phyloP scores from a whole-genome alignment of 352 stramenopile genomes.

The Phytophthora lateralis region DNA sequence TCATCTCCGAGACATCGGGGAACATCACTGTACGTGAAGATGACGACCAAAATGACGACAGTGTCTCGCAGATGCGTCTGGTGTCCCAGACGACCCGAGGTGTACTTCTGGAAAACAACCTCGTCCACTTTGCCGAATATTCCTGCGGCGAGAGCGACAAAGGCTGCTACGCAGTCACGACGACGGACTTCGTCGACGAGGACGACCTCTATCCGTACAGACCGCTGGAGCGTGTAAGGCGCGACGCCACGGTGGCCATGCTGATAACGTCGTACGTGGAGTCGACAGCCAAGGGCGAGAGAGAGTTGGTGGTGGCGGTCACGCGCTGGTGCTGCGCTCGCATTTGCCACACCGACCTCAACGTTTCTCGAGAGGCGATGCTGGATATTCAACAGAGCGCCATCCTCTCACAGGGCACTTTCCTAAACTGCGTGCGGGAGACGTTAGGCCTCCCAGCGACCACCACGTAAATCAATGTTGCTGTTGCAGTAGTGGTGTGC shows the following conservation, averaged over 20 bases:
- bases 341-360: slow-evolving; percentile 32
- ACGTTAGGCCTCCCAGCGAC: slow-evolving; percentile 23
- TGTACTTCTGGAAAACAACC: slow-evolving; percentile 40
- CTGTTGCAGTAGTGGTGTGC: neutral
- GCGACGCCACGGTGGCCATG: slow-evolving; percentile 42
- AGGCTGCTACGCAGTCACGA: slow-evolving; percentile 37
- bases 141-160: slow-evolving; percentile 16
- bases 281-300: neutral
- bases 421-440: slow-evolving; percentile 35
- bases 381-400: slow-evolving; percentile 27
- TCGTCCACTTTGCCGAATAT: slow-evolving; percentile 38
- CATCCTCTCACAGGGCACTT: slow-evolving; percentile 25
- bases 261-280: slow-evolving; percentile 30
- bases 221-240: slow-evolving; percentile 39
- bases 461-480: slow-evolving; percentile 7
- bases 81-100: slow-evolving; percentile 40
- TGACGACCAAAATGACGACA: slow-evolving; percentile 54
- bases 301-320: slow-evolving; percentile 28
- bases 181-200: slow-evolving; percentile 48
- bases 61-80: slow-evolving; percentile 48
- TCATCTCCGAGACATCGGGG: slow-evolving; percentile 61
- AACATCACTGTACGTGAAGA: slow-evolving; percentile 74
- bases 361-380: slow-evolving; percentile 19
- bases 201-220: slow-evolving; percentile 57
- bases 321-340: slow-evolving; percentile 31